Evolutionary conservation across 768 basidiomycete genomes (phyloP), one percentile per base, ranked within the genome.

Genomic region (Pisolithus marmoratus): DNA sequence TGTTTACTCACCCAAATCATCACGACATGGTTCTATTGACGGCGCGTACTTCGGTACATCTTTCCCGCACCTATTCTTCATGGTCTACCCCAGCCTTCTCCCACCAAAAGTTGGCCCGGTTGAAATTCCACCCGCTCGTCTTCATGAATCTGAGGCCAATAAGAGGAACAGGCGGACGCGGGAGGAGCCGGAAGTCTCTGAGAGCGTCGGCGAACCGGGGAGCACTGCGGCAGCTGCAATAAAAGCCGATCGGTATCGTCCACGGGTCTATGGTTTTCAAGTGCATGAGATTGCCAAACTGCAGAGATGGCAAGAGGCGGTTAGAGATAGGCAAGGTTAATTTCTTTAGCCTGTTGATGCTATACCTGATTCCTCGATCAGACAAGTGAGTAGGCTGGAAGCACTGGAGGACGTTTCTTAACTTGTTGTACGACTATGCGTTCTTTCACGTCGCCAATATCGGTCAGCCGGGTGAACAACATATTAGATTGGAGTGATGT

Each of bases 31-130:
- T 46, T 87, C 88, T 36, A 97, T 99, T 65, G 96, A 99, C 66
- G 95, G 96, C 26, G 96, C 96, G 2, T 99, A 95, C 72, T 99
- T 99, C 60, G 96, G 96, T 54, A 95, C 94, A 0, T 96, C 94
- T 1, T 97, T 98, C 75, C 93, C 94, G 0, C 95, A 97, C 67
- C 84, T 99, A 50, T 75, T 97, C 45, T 96, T 94, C 74, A 91
- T 98, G 75, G 93, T 97, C 34, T 97, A 98, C 68, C 94, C 96
- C 0, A 82, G 85, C 43, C 83, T 97, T 57, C 87, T 96, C 40
- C 92, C 95, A 20, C 81, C 84, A 27, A 97, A 96, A 70, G 78
- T 73, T 27, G 78, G 79, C 8, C 78, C 83, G 0, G 63, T 70
- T 12, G 77, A 77, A 34, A 59, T 71, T 2, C 49, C 60, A 1